These are phyloP conservation scores for Zea mays DNA, from an alignment of 176 grass and related monocot genomes.

Conservation along the genomic window DNA sequence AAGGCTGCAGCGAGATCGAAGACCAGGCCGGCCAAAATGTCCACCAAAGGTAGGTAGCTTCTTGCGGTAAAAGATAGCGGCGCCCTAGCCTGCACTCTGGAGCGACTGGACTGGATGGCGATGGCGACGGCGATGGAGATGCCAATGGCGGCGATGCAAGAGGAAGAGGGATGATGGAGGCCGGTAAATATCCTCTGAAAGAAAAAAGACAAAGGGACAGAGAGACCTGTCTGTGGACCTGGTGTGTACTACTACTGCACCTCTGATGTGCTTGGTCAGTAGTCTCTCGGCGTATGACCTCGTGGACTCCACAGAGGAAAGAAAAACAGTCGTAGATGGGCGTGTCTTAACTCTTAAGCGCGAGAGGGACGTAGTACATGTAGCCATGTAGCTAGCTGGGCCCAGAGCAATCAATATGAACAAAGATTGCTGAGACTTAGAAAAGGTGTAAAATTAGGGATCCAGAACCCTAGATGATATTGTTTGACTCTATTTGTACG, in stretches of 20 bases:
- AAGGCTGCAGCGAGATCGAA: background rate
- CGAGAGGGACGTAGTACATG: background rate
- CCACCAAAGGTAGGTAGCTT: background rate
- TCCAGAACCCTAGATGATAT: no score
- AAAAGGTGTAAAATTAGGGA: no score
- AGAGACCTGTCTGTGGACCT: conserved; percentile 15
- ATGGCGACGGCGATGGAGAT: no score
- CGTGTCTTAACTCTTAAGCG: background rate
- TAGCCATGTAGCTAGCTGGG: background rate
- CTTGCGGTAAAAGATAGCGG: conserved; percentile 44
- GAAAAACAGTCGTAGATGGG: background rate
- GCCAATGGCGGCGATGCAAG: background rate
- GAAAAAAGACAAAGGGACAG: background rate
- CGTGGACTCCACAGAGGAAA: background rate
- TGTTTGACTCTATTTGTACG: no score
- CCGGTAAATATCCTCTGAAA: background rate
- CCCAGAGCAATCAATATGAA: no score
- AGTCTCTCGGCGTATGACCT: conserved; percentile 16
- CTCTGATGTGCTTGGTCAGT: background rate
- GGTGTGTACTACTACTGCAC: background rate
- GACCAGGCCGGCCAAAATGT: conserved; percentile 23
- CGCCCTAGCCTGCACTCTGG: conserved; percentile 30
- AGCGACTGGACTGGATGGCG: background rate
- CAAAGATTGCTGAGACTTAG: no score
- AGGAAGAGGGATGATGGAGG: conserved; percentile 20